A percentile compares a stretch with the other conserved stretches of the same genome.
Conservation (phyloP, 2,329 filamentous ascomycete genomes). For the Aspergillus arachidicola region DNA sequence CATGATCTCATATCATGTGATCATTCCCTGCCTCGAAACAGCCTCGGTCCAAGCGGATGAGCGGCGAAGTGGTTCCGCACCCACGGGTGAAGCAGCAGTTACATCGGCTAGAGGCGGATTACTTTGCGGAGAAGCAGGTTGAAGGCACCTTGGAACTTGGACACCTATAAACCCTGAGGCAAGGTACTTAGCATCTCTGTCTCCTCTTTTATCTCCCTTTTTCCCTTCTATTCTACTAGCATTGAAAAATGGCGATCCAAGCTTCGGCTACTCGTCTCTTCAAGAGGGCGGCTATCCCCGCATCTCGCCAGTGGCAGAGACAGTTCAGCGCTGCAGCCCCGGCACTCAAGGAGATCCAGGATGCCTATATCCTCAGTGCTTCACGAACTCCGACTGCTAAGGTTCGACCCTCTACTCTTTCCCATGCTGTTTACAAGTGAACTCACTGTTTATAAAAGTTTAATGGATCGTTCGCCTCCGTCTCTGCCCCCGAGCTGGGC, state of each 20-base stretch:
- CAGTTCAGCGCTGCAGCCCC: slow-evolving; percentile 56
- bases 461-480: slow-evolving; percentile 84
- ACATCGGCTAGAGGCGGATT: slow-evolving; percentile 27
- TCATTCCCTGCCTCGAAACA: slow-evolving; percentile 1
- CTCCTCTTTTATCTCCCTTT: neutral
- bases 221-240: neutral
- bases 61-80: slow-evolving; percentile 14
- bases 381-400: slow-evolving; percentile 88
- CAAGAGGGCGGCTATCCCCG: slow-evolving; percentile 37
- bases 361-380: slow-evolving; percentile 92
- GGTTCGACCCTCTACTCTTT: slow-evolving; percentile 50
- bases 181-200: slow-evolving; percentile 2
- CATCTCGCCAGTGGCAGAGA: slow-evolving; percentile 51
- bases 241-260: slow-evolving; percentile 27
- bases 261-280: slow-evolving; percentile 30
- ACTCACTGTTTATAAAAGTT: slow-evolving; percentile 61
- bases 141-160: neutral
- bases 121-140: slow-evolving; percentile 15
- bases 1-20: slow-evolving; percentile 17
- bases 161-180: slow-evolving; percentile 5
- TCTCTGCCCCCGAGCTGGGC: slow-evolving; percentile 85
- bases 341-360: slow-evolving; percentile 69
- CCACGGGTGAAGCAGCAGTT: neutral
- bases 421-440: slow-evolving; percentile 3
- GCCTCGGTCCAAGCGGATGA: slow-evolving; percentile 30